Evolutionary conservation across 2,329 filamentous ascomycete genomes (phyloP).

Genomic region (Aspergillus pseudoterreus): DNA sequence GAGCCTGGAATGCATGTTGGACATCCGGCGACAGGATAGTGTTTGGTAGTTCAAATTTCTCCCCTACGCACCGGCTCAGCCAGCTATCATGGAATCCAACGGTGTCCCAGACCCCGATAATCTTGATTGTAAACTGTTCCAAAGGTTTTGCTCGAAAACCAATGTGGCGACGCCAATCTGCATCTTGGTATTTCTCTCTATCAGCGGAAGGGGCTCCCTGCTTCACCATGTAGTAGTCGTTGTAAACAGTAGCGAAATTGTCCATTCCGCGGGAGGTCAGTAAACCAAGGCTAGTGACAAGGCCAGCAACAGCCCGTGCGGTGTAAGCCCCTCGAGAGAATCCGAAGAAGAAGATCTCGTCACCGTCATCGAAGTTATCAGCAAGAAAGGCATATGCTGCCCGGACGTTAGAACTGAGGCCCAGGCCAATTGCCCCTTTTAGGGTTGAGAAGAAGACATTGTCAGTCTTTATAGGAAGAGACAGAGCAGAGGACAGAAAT

Average conservation of each 20-base stretch:
- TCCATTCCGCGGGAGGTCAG: constrained; percentile 5
- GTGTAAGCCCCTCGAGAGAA: constrained; percentile 3
- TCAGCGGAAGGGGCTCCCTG: not conserved
- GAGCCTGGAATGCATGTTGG: constrained; percentile 1
- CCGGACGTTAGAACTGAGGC: constrained; percentile 1
- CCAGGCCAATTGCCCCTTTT: constrained; percentile 1
- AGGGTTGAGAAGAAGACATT: not conserved
- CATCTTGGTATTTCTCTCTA: not conserved
- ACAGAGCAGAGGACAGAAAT: not conserved
- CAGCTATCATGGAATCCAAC: constrained; percentile 2
- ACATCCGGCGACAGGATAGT: constrained; percentile 1
- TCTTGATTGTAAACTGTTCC: not conserved
- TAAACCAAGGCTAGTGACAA: not conserved
- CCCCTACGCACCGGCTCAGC: not conserved
- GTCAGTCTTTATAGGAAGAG: not conserved
- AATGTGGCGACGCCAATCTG: not conserved
- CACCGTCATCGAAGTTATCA: constrained; percentile 3
- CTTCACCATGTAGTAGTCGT: not conserved
- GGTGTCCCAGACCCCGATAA: constrained; percentile 4
- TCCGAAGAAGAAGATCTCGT: constrained; percentile 3
- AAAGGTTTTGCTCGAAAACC: constrained; percentile 1
- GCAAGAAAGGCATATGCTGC: constrained; percentile 1
- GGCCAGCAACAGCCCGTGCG: constrained; percentile 1
- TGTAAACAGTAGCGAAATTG: constrained; percentile 1
- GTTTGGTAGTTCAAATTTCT: constrained; percentile 3